Conservation (phyloP, 208 protist species). For the Trypanosoma platydactyli region DNA sequence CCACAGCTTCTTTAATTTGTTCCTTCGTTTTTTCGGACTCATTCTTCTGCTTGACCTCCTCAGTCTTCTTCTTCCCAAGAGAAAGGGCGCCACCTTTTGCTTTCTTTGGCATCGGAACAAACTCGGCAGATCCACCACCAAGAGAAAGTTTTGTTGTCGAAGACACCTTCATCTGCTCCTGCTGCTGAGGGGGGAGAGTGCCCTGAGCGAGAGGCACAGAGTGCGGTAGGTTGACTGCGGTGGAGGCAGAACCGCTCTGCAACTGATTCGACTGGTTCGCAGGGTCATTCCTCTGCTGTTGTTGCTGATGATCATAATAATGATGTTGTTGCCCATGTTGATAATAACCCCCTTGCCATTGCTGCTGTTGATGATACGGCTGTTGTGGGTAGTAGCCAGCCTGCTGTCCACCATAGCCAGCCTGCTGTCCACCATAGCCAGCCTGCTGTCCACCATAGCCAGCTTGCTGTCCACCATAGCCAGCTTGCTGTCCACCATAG, state of each 20-base stretch:
- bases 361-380: conserved; percentile 4
- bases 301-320: too few species aligned
- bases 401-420: conserved; percentile 1
- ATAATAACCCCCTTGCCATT: too few species aligned
- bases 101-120: conserved; percentile 48
- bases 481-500: conserved; percentile 24
- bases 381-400: conserved; percentile 16
- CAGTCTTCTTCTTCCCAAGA: conserved; percentile 60
- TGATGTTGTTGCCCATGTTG: too few species aligned
- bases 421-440: conserved; percentile 32
- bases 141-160: conserved; percentile 64
- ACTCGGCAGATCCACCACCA: conserved; percentile 35
- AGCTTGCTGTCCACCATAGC: conserved; percentile 29
- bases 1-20: conserved; percentile 27
- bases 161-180: conserved; percentile 18
- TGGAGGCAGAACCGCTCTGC: too few species aligned
- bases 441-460: conserved; percentile 22
- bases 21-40: conserved; percentile 20
- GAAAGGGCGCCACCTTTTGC: conserved; percentile 71
- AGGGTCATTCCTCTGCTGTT: too few species aligned
- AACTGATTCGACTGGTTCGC: too few species aligned
- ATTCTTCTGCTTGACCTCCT: conserved; percentile 33
- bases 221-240: background rate
- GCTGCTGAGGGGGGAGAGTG: background rate
- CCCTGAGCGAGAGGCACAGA: background rate